Conservation (phyloP, 352 stramenopile species). For the Phytophthora nicotianae region DNA sequence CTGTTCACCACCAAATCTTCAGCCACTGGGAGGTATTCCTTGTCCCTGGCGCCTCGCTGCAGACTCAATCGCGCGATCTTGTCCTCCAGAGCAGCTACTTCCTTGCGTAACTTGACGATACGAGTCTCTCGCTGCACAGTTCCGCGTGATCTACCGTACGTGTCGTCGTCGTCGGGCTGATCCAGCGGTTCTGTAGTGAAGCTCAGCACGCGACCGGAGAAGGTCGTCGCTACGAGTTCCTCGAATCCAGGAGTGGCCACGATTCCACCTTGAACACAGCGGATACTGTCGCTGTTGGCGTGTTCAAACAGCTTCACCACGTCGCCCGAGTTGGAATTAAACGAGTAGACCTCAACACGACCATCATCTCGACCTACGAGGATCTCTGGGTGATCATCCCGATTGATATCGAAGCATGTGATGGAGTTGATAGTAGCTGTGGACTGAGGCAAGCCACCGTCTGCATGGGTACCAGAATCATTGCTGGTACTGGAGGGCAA, state of each 20-base stretch:
- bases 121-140: constrained; percentile 77
- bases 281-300: constrained; percentile 75
- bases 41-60: constrained; percentile 48
- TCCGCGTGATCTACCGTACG: constrained; percentile 75
- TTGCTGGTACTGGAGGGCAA: constrained; percentile 23
- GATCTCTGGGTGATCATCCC: constrained; percentile 77
- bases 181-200: constrained; percentile 87
- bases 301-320: constrained; percentile 73
- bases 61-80: constrained; percentile 71
- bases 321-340: constrained; percentile 47
- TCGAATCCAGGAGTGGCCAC: constrained; percentile 75
- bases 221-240: constrained; percentile 79
- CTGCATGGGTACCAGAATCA: neutral
- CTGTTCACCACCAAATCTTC: constrained; percentile 83
- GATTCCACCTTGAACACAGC: constrained; percentile 71
- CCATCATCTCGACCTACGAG: constrained; percentile 83
- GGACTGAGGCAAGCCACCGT: constrained; percentile 26
- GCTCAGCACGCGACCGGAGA: constrained; percentile 78
- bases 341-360: constrained; percentile 76
- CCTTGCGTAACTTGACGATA: constrained; percentile 85
- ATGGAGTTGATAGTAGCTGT: constrained; percentile 77
- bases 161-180: constrained; percentile 71
- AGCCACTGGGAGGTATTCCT: constrained; percentile 68
- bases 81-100: constrained; percentile 69
- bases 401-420: constrained; percentile 79